Conservation (phyloP, 1,139 yeast species). For the Suhomyces maxii region DNA sequence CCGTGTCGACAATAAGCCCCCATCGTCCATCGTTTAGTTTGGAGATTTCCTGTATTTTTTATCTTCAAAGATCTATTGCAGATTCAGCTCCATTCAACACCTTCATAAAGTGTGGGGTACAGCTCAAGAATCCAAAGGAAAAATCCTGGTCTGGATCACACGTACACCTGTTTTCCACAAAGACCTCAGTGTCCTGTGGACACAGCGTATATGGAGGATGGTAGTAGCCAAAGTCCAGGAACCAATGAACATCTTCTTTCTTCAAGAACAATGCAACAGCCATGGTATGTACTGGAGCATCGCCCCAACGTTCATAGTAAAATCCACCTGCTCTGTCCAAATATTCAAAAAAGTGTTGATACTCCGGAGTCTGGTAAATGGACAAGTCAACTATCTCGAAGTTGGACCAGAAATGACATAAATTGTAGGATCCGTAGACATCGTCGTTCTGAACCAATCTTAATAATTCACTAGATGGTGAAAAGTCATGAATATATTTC, state of each 20-base stretch:
- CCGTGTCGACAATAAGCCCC: too few species aligned
- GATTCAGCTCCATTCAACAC: background rate
- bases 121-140: conserved; percentile 27
- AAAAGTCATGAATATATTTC: conserved; percentile 13
- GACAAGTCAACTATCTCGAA: conserved; percentile 37
- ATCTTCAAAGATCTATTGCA: too few species aligned
- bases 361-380: conserved; percentile 23
- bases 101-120: conserved; percentile 30
- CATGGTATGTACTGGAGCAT: conserved; percentile 40
- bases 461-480: conserved; percentile 10
- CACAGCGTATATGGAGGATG: conserved; percentile 40
- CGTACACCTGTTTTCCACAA: conserved; percentile 24
- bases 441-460: conserved; percentile 21
- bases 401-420: conserved; percentile 44
- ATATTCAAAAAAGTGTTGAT: conserved; percentile 26
- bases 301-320: conserved; percentile 45
- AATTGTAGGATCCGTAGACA: conserved; percentile 26
- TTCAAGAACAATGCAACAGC: conserved; percentile 27
- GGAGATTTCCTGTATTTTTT: too few species aligned
- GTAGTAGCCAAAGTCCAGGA: conserved; percentile 33
- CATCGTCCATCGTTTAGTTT: too few species aligned
- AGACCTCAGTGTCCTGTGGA: conserved; percentile 22
- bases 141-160: conserved; percentile 38
- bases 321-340: conserved; percentile 37
- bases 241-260: conserved; percentile 30